Evolutionary conservation across 352 stramenopile species (phyloP).

Genomic region (Globisporangium polare): DNA sequence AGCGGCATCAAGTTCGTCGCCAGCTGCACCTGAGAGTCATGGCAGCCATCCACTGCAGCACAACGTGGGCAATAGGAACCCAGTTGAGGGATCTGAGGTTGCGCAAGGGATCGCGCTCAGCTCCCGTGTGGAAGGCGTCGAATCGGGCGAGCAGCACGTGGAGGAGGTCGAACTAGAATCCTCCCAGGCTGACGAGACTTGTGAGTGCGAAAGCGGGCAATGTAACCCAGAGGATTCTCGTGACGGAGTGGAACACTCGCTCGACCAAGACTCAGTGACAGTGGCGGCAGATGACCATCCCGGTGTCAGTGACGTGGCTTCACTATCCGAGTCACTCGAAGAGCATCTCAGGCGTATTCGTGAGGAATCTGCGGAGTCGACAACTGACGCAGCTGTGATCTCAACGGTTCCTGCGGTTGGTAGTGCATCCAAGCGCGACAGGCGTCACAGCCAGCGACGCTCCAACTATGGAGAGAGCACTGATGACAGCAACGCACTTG

Average conservation of each 20-base stretch:
- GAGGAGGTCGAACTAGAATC: neutral
- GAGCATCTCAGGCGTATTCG: slow-evolving; percentile 2
- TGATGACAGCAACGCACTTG: neutral
- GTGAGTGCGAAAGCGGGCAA: neutral
- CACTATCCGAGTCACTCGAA: neutral
- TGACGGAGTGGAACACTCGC: neutral
- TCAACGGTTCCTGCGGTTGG: neutral
- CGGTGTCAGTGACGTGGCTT: neutral
- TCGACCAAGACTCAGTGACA: neutral
- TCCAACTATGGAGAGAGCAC: neutral
- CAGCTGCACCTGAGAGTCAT: neutral
- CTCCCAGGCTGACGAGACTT: neutral
- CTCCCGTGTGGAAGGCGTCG: too few relatives aligned
- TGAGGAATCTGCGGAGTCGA: neutral
- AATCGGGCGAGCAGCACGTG: neutral
- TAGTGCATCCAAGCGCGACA: neutral
- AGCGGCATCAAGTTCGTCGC: neutral
- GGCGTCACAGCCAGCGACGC: neutral
- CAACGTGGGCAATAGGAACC: neutral
- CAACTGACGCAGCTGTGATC: neutral
- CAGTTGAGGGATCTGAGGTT: neutral
- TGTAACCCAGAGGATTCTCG: neutral
- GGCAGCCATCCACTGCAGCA: neutral
- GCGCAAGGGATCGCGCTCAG: neutral
- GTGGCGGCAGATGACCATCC: neutral